Base-by-base conservation (phyloP, 2,329 filamentous ascomycete species). In the Penicillium fuscoglaucum region DNA sequence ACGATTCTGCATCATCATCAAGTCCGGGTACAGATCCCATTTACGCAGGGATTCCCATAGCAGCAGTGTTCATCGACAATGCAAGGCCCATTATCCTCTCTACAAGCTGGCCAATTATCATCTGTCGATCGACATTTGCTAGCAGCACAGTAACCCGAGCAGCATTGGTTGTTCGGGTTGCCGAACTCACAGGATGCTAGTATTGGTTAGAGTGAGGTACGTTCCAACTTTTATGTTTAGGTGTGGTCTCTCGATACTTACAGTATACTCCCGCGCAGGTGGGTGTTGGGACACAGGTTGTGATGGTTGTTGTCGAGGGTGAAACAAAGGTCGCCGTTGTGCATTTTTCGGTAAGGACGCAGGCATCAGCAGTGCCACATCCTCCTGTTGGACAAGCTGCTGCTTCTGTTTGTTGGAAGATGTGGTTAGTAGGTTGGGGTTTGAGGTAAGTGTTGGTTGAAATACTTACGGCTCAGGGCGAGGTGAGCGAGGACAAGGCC, bases 131-230 rank as follows among this genome's bases (percentile, higher is more conserved):
- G 64, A 52, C 70, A 72, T 29, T 67, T 68, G 1, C 55, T 70
- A 3, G 68, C 70, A 5, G 68, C 69, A 21, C 71, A 72, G 41
- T 71, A 70, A 10, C 63, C 65, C 3, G 70, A 72, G 62, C 69
- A 73, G 53, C 69, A 72, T 41, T 55, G 52, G 4, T 55, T 63
- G 6, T 60, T 29, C 4, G 56, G 57, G 40, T 49, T 48, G 31
- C 65, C 69, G 31, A 58, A 69, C 1, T 50, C 49, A 31, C 68
- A 69, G n/a, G 58, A 52, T 24, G 57, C 55, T 60, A 52, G 28
- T 39, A 39, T 19, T 26, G 4, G 13, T 56, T 13, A 55, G 53
- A 50, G 7, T 6, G 26, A 21, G 8, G 13, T 33, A 24, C 24
- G 12, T 33, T 13, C 21, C 17, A 13, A 15, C 10, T 19, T 7